A percentile compares a stretch with the other conserved stretches of the same genome.
Conservation (phyloP, 2,329 filamentous ascomycete genomes). For the Colletotrichum ledebouriae region DNA sequence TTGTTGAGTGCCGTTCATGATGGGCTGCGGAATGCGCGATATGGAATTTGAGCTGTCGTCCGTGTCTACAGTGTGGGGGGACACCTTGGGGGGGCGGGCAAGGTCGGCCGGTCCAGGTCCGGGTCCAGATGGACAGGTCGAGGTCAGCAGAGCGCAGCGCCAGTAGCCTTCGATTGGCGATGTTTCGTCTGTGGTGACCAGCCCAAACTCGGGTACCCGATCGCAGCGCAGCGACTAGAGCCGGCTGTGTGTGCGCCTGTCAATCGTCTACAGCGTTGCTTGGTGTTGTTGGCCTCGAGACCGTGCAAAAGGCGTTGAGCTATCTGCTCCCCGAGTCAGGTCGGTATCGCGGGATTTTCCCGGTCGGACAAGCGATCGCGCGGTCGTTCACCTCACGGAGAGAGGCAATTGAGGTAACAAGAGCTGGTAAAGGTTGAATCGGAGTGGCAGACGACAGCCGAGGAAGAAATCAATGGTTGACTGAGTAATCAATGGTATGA, state of each 20-base stretch:
- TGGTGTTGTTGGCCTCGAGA: neutral
- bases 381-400: slow-evolving; percentile 1
- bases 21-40: slow-evolving; percentile 27
- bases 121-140: neutral
- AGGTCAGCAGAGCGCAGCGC: slow-evolving; percentile 17
- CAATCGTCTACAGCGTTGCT: slow-evolving; percentile 14
- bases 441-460: neutral
- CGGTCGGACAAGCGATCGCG: slow-evolving; percentile 3
- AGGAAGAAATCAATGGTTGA: neutral
- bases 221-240: slow-evolving; percentile 20
- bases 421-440: slow-evolving; percentile 5
- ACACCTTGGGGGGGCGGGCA: slow-evolving; percentile 9
- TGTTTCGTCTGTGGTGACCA: slow-evolving; percentile 29
- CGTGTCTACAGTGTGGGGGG: slow-evolving; percentile 16
- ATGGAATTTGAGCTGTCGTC: slow-evolving; percentile 16
- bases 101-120: slow-evolving; percentile 11
- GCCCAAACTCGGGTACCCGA: slow-evolving; percentile 18
- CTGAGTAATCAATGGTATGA: neutral
- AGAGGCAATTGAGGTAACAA: slow-evolving; percentile 6
- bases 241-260: slow-evolving; percentile 16
- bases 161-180: slow-evolving; percentile 24
- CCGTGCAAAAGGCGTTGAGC: neutral
- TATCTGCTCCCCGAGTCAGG: neutral
- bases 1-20: slow-evolving; percentile 42
- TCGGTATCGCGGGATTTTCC: slow-evolving; percentile 13